These are phyloP conservation scores for Solanum boliviense DNA, from an alignment of 257 asterid genomes.

Conservation along the genomic window DNA sequence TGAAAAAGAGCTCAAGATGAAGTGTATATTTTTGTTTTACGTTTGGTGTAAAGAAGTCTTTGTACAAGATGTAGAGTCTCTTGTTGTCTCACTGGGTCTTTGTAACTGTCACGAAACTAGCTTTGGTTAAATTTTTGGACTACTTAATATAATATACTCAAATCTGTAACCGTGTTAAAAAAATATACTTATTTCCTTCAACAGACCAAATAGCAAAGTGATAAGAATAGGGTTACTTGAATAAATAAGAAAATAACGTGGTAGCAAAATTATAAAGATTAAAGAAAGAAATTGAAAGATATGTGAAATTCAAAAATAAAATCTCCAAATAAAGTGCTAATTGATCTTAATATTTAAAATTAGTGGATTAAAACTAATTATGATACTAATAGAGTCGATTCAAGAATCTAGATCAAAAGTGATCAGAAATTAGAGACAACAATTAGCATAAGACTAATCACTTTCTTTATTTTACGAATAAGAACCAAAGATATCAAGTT, in stretches of 20 bases:
- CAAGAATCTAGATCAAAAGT: background rate
- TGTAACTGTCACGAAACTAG: background rate
- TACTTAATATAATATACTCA: background rate
- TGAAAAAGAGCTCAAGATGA: background rate
- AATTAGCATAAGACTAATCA: too few species aligned
- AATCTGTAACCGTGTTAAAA: background rate
- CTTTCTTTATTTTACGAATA: too few species aligned
- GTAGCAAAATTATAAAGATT: background rate
- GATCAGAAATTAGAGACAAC: too few species aligned
- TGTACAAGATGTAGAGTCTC: background rate
- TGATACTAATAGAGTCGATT: background rate
- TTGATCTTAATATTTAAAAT: background rate
- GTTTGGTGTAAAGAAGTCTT: background rate
- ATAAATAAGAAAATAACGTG: background rate
- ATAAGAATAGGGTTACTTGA: background rate
- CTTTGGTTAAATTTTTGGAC: background rate
- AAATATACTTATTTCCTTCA: background rate
- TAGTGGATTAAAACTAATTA: background rate
- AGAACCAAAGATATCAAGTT: too few species aligned
- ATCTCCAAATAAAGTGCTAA: background rate
- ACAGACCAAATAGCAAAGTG: background rate
- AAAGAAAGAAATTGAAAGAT: background rate
- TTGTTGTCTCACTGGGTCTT: background rate
- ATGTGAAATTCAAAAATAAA: too few species aligned
- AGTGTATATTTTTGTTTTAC: background rate